Percentiles rank a stretch among this genome's conserved stretches.
phyloP scores from a whole-genome alignment of 164 flowering plant species.

The Vitis rupestris region DNA sequence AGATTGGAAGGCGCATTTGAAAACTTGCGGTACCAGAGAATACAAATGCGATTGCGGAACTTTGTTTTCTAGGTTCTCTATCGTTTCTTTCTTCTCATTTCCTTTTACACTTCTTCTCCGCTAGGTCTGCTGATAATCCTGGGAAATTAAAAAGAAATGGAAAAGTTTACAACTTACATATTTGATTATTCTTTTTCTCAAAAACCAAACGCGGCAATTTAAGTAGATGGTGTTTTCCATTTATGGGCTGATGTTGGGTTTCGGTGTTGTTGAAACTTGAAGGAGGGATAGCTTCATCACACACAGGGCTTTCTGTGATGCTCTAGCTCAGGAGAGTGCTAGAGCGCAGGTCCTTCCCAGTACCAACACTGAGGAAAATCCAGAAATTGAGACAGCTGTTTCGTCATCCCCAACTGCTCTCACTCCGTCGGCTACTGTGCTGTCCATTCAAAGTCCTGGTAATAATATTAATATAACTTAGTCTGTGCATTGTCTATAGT shows the following conservation, averaged over 20 bases:
- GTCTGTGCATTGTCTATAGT: too few relatives aligned
- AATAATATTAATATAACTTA: neutral
- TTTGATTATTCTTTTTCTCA: neutral
- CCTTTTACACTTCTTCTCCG: neutral
- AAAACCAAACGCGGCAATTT: neutral
- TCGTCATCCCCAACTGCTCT: slow-evolving; percentile 39
- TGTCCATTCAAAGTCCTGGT: slow-evolving; percentile 66
- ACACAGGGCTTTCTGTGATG: slow-evolving; percentile 91
- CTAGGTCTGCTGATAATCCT: neutral
- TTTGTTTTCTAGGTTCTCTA: slow-evolving; percentile 68
- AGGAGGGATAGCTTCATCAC: slow-evolving; percentile 90
- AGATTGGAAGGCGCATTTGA: slow-evolving; percentile 94
- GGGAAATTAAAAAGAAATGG: neutral
- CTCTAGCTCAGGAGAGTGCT: slow-evolving; percentile 75
- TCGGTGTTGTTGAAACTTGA: slow-evolving; percentile 4
- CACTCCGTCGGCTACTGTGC: slow-evolving; percentile 41
- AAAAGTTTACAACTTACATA: neutral
- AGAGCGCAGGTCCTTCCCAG: slow-evolving; percentile 22
- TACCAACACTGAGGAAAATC: slow-evolving; percentile 22
- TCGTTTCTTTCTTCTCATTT: neutral
- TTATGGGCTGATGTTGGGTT: slow-evolving; percentile 4
- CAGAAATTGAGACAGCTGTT: slow-evolving; percentile 12
- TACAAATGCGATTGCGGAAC: slow-evolving; percentile 93
- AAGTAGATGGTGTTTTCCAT: neutral
- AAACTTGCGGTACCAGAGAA: slow-evolving; percentile 80